A percentile compares a stretch with the other conserved stretches of the same genome.
Conservation (phyloP, 495 filamentous ascomycete genomes). For the Daldinia loculata region DNA sequence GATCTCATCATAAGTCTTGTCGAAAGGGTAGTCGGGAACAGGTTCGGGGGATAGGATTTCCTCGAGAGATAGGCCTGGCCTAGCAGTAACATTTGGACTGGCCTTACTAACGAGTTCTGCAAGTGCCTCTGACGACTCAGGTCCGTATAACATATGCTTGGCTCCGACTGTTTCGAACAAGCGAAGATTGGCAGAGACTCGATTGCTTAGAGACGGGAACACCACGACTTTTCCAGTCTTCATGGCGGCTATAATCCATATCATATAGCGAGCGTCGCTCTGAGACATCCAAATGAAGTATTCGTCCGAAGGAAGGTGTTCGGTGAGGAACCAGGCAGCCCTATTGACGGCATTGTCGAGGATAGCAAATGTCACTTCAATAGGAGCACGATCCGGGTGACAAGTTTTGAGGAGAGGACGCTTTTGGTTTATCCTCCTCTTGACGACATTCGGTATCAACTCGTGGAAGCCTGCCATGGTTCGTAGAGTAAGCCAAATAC, state of each 20-base stretch:
- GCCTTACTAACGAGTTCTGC: slow-evolving; percentile 27
- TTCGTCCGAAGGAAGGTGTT: slow-evolving; percentile 37
- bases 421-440: slow-evolving; percentile 28
- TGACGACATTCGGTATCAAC: slow-evolving; percentile 34
- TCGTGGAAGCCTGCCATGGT: slow-evolving; percentile 40
- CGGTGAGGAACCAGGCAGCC: slow-evolving; percentile 39
- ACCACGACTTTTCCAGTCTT: slow-evolving; percentile 40
- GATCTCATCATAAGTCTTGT: slow-evolving; percentile 37
- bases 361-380: slow-evolving; percentile 31
- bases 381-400: slow-evolving; percentile 33
- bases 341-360: slow-evolving; percentile 41
- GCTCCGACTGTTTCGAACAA: slow-evolving; percentile 34
- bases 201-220: slow-evolving; percentile 37
- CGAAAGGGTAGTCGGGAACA: slow-evolving; percentile 41
- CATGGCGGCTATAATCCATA: slow-evolving; percentile 41
- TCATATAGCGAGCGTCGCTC: slow-evolving; percentile 38
- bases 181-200: slow-evolving; percentile 35
- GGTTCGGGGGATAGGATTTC: slow-evolving; percentile 31
- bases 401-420: slow-evolving; percentile 34
- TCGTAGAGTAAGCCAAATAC: neutral
- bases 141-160: slow-evolving; percentile 36
- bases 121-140: slow-evolving; percentile 32
- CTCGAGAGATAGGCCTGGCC: slow-evolving; percentile 22
- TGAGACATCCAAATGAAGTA: slow-evolving; percentile 41
- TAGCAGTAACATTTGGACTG: slow-evolving; percentile 15